Conservation (phyloP, 2,329 filamentous ascomycete species). For the Aspergillus novoparasiticus region DNA sequence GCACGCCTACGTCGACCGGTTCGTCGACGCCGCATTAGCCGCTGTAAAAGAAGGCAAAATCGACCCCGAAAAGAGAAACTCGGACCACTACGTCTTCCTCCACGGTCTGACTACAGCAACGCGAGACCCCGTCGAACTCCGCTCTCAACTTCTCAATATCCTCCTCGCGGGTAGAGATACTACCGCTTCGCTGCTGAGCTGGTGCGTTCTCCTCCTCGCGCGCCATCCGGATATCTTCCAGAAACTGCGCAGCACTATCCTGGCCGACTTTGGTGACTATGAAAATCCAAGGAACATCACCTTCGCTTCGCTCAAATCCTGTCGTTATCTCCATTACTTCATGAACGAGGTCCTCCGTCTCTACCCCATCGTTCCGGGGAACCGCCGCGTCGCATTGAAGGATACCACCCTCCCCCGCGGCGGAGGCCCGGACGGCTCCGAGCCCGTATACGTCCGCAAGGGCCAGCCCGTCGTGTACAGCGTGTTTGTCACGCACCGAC, state of each 20-base stretch:
- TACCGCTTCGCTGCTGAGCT: constrained; percentile 51
- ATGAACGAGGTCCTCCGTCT: constrained; percentile 48
- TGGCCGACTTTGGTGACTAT: constrained; percentile 24
- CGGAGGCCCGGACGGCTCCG: constrained; percentile 62
- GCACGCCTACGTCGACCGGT: constrained; percentile 25
- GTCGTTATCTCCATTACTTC: constrained; percentile 40
- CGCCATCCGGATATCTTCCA: constrained; percentile 20
- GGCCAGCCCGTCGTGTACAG: constrained; percentile 68
- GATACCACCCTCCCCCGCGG: constrained; percentile 52
- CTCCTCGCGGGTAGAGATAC: constrained; percentile 58
- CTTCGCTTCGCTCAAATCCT: constrained; percentile 46
- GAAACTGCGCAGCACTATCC: constrained; percentile 20
- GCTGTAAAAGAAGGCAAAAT: constrained; percentile 8
- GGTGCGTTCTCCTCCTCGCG: constrained; percentile 30
- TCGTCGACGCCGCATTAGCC: constrained; percentile 25
- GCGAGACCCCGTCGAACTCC: constrained; percentile 50
- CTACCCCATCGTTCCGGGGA: constrained; percentile 51
- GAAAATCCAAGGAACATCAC: constrained; percentile 30
- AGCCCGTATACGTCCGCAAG: constrained; percentile 67
- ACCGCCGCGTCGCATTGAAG: constrained; percentile 41
- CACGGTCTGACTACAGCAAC: constrained; percentile 51
- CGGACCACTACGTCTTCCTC: constrained; percentile 51
- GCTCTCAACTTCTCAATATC: constrained; percentile 54
- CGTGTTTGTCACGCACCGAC: constrained; percentile 72
- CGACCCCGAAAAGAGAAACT: constrained; percentile 26